phyloP scores from a whole-genome alignment of 257 asterid species.

The Solanum corneliomulleri region DNA sequence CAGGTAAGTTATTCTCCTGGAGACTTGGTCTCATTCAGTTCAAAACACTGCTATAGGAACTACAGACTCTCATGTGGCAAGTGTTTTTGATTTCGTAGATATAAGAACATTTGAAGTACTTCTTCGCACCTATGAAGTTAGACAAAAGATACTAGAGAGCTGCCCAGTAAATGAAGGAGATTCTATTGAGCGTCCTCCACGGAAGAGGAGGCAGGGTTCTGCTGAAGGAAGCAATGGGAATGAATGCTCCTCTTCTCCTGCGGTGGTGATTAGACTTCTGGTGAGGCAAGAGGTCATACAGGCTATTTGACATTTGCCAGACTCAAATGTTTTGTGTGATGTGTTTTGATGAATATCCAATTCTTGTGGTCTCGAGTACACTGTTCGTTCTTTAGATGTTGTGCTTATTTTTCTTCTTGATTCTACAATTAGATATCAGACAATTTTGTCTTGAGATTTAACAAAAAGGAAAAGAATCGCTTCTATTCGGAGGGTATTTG shows the following conservation, averaged over 20 bases:
- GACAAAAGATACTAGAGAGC: constrained; percentile 45
- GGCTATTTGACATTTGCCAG: constrained; percentile 94
- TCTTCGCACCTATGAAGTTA: constrained; percentile 69
- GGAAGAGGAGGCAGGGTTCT: constrained; percentile 65
- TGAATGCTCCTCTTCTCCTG: constrained; percentile 31
- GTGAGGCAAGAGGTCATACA: constrained; percentile 86
- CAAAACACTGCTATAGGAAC: not conserved
- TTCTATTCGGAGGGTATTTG: not conserved
- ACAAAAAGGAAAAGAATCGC: not conserved
- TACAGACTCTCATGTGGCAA: not conserved
- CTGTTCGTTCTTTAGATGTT: not conserved
- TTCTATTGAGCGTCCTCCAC: constrained; percentile 18
- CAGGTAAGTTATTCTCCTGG: constrained; percentile 32
- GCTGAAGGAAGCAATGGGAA: constrained; percentile 21
- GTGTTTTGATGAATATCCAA: not conserved
- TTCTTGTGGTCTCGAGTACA: not conserved
- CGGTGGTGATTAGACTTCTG: constrained; percentile 44
- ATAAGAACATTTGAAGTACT: constrained; percentile 85
- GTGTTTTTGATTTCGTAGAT: constrained; percentile 31
- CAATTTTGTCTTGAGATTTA: not conserved
- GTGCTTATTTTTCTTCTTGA: not conserved
- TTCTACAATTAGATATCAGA: not conserved
- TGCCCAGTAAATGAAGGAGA: constrained; percentile 44
- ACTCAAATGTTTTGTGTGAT: constrained; percentile 37
- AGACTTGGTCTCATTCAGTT: not conserved